phyloP scores from a whole-genome alignment of 2,329 filamentous ascomycete species.

The Parastagonospora nodorum region DNA sequence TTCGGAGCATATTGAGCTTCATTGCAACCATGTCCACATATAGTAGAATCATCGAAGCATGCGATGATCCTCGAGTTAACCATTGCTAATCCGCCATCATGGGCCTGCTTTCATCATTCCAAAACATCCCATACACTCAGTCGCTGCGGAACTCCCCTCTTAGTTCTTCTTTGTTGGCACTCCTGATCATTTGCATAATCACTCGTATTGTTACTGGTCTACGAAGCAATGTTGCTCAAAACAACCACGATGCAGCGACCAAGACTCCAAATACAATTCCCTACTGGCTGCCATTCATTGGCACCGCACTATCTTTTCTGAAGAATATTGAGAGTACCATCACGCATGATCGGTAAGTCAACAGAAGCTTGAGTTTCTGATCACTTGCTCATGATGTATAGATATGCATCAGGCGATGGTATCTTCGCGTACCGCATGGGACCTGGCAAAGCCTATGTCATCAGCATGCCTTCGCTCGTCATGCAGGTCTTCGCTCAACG shows the following conservation, averaged over 20 bases:
- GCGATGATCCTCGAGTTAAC: neutral
- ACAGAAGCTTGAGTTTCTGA: neutral
- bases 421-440: slow-evolving; percentile 19
- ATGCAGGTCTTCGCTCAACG: slow-evolving; percentile 17
- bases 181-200: slow-evolving; percentile 6
- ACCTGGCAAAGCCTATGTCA: slow-evolving; percentile 13
- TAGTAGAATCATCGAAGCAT: neutral
- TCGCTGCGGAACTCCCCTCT: slow-evolving; percentile 5
- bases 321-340: slow-evolving; percentile 16
- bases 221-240: slow-evolving; percentile 5
- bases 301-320: slow-evolving; percentile 16
- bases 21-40: neutral
- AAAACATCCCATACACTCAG: slow-evolving; percentile 3
- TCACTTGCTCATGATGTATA: neutral
- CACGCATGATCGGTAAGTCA: slow-evolving; percentile 9
- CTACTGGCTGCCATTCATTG: slow-evolving; percentile 18
- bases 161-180: slow-evolving; percentile 1
- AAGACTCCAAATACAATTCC: slow-evolving; percentile 14
- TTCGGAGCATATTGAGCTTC: neutral
- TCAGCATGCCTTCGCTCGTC: slow-evolving; percentile 19
- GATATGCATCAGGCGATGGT: slow-evolving; percentile 13
- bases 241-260: slow-evolving; percentile 5
- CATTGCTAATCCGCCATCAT: slow-evolving; percentile 3
- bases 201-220: slow-evolving; percentile 14
- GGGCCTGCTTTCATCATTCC: slow-evolving; percentile 13